Evolutionary conservation across 257 asterid genomes (phyloP).

Genomic region (Misopates orontium): DNA sequence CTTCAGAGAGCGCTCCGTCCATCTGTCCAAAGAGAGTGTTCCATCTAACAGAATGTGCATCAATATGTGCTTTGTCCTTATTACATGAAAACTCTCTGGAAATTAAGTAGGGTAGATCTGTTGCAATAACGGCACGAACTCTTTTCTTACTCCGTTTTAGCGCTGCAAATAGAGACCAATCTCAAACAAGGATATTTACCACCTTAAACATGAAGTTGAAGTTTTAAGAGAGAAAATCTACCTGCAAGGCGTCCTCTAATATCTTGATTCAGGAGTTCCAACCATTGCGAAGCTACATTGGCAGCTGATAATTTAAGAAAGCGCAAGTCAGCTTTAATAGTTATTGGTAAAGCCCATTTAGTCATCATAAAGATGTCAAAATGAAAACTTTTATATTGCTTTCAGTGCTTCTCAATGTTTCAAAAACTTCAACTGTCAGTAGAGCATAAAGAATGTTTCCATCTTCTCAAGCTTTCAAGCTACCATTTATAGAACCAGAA

Average conservation of each 20-base stretch:
- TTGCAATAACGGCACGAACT: constrained; percentile 62
- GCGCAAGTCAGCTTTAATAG: constrained; percentile 18
- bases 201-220: not conserved
- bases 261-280: constrained; percentile 92
- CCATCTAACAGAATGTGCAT: constrained; percentile 76
- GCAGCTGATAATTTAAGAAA: constrained; percentile 62
- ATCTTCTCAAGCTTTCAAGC: constrained; percentile 6
- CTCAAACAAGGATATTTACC: not conserved
- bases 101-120: constrained; percentile 65
- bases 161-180: constrained; percentile 52
- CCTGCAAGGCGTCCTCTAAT: constrained; percentile 87
- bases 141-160: constrained; percentile 78
- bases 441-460: not conserved
- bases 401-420: constrained; percentile 30
- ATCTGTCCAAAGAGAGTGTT: constrained; percentile 61
- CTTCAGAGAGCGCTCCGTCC: constrained; percentile 75
- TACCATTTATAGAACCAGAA: not conserved
- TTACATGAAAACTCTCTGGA: constrained; percentile 65
- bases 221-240: constrained; percentile 21
- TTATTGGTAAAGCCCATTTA: not conserved
- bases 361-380: not conserved
- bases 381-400: not conserved
- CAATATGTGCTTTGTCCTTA: constrained; percentile 37
- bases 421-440: constrained; percentile 42
- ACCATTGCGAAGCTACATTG: constrained; percentile 89